Percentiles rank a stretch among this genome's conserved stretches.
Conservation (phyloP, 2,329 filamentous ascomycete genomes). For the Metarhizium brunneum region DNA sequence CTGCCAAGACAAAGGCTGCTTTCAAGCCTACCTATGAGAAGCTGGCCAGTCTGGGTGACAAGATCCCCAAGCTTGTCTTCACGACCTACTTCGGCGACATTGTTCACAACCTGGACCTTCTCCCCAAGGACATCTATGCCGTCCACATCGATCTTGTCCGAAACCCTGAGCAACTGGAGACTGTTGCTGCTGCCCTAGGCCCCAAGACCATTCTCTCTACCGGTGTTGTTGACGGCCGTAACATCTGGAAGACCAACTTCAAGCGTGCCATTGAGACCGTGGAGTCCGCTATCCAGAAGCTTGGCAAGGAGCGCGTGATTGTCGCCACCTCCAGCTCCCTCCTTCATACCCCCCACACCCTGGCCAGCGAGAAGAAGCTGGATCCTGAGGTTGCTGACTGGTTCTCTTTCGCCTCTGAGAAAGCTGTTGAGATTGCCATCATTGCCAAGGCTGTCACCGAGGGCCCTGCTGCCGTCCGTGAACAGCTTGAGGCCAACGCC, state of each 20-base stretch:
- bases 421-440: slow-evolving; percentile 79
- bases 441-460: slow-evolving; percentile 97
- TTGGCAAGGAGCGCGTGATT: slow-evolving; percentile 95
- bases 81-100: slow-evolving; percentile 99
- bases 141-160: slow-evolving; percentile 95
- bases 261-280: slow-evolving; percentile 86
- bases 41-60: slow-evolving; percentile 64
- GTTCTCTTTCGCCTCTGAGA: slow-evolving; percentile 98
- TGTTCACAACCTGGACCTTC: slow-evolving; percentile 92
- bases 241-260: slow-evolving; percentile 99
- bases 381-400: slow-evolving; percentile 88
- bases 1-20: slow-evolving; percentile 81
- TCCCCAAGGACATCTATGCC: slow-evolving; percentile 71
- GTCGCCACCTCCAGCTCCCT: slow-evolving; percentile 96
- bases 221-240: slow-evolving; percentile 96
- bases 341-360: slow-evolving; percentile 95
- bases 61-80: slow-evolving; percentile 79
- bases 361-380: slow-evolving; percentile 97
- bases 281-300: slow-evolving; percentile 83
- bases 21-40: slow-evolving; percentile 98
- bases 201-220: slow-evolving; percentile 84
- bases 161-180: slow-evolving; percentile 93
- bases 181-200: slow-evolving; percentile 73
- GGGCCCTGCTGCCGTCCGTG: slow-evolving; percentile 75
- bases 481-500: slow-evolving; percentile 92